A percentile compares a stretch with the other conserved stretches of the same genome.
Evolutionary conservation across 2,329 filamentous ascomycete genomes (phyloP).

Genomic region (Phyllosticta ampelicida): DNA sequence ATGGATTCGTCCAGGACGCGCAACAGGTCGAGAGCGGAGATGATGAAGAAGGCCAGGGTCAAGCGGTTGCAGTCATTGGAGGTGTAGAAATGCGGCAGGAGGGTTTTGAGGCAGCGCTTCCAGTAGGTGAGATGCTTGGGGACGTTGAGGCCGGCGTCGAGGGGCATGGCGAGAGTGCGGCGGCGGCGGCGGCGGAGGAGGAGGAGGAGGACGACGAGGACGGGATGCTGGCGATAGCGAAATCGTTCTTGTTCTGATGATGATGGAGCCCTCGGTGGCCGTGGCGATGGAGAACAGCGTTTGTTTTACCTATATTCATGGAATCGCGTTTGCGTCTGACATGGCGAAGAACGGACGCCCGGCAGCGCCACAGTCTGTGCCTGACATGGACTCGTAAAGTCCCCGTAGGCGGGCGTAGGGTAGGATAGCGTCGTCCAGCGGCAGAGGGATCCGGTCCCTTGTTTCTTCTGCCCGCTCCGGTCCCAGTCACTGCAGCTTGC

Average conservation of each 20-base stretch:
- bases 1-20: slow-evolving; percentile 49
- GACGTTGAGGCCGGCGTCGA: slow-evolving; percentile 21
- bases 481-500: not conserved
- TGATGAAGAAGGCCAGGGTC: slow-evolving; percentile 77
- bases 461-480: not conserved
- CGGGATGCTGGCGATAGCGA: not conserved
- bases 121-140: slow-evolving; percentile 74
- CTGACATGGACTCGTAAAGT: not conserved
- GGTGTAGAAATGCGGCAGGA: slow-evolving; percentile 74
- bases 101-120: slow-evolving; percentile 72
- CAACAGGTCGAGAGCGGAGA: slow-evolving; percentile 76
- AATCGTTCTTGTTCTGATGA: not conserved
- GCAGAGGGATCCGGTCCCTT: not conserved
- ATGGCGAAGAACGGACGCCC: not conserved
- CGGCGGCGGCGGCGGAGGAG: not conserved
- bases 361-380: not conserved
- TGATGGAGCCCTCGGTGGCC: not conserved
- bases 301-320: not conserved
- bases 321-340: not conserved
- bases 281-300: not conserved
- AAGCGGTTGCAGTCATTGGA: slow-evolving; percentile 84
- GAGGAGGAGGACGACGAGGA: not conserved
- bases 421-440: not conserved
- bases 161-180: slow-evolving; percentile 8
- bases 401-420: not conserved